phyloP scores from a whole-genome alignment of 2,329 filamentous ascomycete genomes.

The Aspergillus aculeatus region DNA sequence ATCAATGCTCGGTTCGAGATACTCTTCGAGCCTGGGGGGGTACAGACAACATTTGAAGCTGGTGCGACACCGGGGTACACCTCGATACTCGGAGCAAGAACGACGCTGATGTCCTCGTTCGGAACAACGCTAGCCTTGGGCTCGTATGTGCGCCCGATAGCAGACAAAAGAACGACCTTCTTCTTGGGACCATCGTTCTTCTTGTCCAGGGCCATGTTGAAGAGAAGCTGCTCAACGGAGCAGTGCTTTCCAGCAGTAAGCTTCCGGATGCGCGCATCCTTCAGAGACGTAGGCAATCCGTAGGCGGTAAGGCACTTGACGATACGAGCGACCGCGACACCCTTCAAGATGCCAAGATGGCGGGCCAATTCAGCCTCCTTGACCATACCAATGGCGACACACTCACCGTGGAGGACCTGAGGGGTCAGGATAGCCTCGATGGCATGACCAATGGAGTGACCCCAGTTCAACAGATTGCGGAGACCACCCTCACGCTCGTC shows the following conservation, averaged over 20 bases:
- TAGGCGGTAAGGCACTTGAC: slow-evolving; percentile 95
- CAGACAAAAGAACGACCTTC: slow-evolving; percentile 89
- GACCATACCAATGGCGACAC: slow-evolving; percentile 96
- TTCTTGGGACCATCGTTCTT: slow-evolving; percentile 96
- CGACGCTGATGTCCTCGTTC: slow-evolving; percentile 77
- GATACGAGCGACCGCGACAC: slow-evolving; percentile 82
- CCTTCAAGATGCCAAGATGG: slow-evolving; percentile 79
- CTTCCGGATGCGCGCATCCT: slow-evolving; percentile 78
- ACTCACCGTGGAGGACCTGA: slow-evolving; percentile 92
- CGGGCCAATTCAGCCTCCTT: slow-evolving; percentile 94
- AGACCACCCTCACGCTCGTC: slow-evolving; percentile 94
- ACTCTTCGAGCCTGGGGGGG: slow-evolving; percentile 93
- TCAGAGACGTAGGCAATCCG: slow-evolving; percentile 78
- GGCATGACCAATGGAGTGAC: slow-evolving; percentile 95
- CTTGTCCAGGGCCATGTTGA: slow-evolving; percentile 97
- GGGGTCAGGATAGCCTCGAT: slow-evolving; percentile 94
- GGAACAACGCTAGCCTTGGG: slow-evolving; percentile 84
- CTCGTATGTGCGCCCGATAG: slow-evolving; percentile 85
- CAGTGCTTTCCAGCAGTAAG: slow-evolving; percentile 84
- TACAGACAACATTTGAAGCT: slow-evolving; percentile 69
- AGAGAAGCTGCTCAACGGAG: slow-evolving; percentile 77
- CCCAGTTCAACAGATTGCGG: slow-evolving; percentile 93
- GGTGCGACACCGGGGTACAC: slow-evolving; percentile 71
- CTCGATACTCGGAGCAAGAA: slow-evolving; percentile 75
- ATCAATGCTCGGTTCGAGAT: slow-evolving; percentile 94